Evolutionary conservation across 2,329 filamentous ascomycete genomes (phyloP).

Genomic region (Incumbomyces lentus): DNA sequence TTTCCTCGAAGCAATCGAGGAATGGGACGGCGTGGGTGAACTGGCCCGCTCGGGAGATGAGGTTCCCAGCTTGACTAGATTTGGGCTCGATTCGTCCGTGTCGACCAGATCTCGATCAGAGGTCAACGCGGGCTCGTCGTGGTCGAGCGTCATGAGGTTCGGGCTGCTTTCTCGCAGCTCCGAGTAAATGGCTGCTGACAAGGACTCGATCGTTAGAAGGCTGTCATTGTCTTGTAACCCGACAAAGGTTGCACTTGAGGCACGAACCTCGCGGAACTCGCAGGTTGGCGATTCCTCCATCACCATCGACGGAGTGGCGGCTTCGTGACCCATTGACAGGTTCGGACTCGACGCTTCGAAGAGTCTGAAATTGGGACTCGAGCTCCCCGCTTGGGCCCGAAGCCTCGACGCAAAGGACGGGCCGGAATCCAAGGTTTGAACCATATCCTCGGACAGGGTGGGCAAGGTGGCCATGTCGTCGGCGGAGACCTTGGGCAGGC

Average conservation of each 20-base stretch:
- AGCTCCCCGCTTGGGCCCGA: constrained; percentile 8
- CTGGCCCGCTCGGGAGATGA: constrained; percentile 25
- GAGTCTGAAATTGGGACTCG: constrained; percentile 16
- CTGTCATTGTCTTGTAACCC: constrained; percentile 29
- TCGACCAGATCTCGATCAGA: constrained; percentile 9
- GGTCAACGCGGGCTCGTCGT: neutral
- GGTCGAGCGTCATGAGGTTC: constrained; percentile 28
- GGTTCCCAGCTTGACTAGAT: constrained; percentile 31
- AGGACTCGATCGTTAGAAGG: constrained; percentile 3
- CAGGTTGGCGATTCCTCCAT: constrained; percentile 24
- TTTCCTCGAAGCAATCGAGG: constrained; percentile 26
- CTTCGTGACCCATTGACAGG: constrained; percentile 8
- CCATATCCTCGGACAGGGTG: constrained; percentile 8
- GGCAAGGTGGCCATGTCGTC: constrained; percentile 19
- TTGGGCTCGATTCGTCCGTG: constrained; percentile 29
- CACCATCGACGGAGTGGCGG: constrained; percentile 25
- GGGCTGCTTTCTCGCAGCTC: constrained; percentile 25
- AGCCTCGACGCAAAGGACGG: constrained; percentile 15
- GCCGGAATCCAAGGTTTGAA: constrained; percentile 11
- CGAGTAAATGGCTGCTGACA: neutral
- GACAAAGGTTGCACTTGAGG: constrained; percentile 33
- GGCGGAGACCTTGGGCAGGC: constrained; percentile 11
- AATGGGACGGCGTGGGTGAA: constrained; percentile 30
- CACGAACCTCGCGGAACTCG: constrained; percentile 6
- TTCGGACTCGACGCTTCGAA: constrained; percentile 8